Percentiles rank a stretch among this genome's conserved stretches.
Conservation (phyloP, 2,329 filamentous ascomycete genomes). For the Aspergillus alliaceus region DNA sequence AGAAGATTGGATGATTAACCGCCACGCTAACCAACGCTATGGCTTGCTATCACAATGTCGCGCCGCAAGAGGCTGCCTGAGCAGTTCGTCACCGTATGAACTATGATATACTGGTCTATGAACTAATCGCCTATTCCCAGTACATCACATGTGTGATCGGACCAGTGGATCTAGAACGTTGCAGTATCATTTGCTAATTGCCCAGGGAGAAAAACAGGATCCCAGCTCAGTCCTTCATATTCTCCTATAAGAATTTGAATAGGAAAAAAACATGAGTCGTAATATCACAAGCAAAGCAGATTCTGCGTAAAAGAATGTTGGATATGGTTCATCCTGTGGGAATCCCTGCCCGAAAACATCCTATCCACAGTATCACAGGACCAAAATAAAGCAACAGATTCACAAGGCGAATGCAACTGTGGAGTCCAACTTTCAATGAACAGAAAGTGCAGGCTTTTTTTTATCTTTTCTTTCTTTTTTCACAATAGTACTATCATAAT, state of each 20-base stretch:
- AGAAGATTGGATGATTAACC: background rate
- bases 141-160: background rate
- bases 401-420: background rate
- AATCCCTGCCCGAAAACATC: background rate
- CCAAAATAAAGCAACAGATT: background rate
- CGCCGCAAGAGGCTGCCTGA: background rate
- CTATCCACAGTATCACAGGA: background rate
- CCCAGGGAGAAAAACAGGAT: no score
- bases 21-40: background rate
- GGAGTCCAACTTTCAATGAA: background rate
- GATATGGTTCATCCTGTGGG: background rate
- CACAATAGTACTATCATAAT: background rate
- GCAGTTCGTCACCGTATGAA: background rate
- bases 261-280: background rate
- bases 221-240: no score
- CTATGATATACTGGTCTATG: background rate
- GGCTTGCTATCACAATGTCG: background rate
- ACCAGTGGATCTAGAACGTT: background rate
- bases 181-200: no score
- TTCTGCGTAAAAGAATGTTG: background rate
- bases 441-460: no score
- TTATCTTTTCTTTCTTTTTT: no score
- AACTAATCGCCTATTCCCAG: background rate
- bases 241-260: no score
- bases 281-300: background rate